phyloP scores from a whole-genome alignment of 169 alveolate species.

The Perkinsus olseni region DNA sequence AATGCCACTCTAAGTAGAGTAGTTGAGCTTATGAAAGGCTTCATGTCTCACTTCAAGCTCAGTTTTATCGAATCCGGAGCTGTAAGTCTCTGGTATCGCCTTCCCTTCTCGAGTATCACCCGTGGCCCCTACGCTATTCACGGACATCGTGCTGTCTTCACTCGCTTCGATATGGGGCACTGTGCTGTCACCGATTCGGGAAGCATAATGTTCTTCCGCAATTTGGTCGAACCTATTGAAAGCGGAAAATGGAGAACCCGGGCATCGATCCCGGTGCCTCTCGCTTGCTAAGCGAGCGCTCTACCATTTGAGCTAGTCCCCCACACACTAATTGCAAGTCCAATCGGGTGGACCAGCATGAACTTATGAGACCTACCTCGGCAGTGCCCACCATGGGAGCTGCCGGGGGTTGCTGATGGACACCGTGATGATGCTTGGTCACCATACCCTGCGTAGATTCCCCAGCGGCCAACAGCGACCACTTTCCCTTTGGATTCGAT shows the following conservation, averaged over 20 bases:
- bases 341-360: too few species aligned
- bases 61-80: not conserved
- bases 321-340: too few species aligned
- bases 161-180: not conserved
- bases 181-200: not conserved
- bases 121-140: not conserved
- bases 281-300: conserved; percentile 99
- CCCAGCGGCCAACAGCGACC: not conserved
- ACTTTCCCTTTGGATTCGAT: not conserved
- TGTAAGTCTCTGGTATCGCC: not conserved
- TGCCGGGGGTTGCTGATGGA: not conserved
- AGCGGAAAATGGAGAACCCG: conserved; percentile 40
- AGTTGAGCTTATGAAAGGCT: too few species aligned
- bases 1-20: too few species aligned
- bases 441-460: not conserved
- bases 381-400: not conserved
- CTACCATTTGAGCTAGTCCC: conserved; percentile 98
- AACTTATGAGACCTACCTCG: not conserved
- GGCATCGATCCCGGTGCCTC: conserved; percentile 99
- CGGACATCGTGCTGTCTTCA: not conserved
- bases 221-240: not conserved
- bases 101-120: not conserved
- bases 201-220: not conserved
- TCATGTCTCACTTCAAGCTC: not conserved
- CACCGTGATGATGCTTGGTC: not conserved